These are phyloP conservation scores for Fomitopsis palustris DNA, from an alignment of 1,284 basidiomycete genomes.

Conservation along the genomic window DNA sequence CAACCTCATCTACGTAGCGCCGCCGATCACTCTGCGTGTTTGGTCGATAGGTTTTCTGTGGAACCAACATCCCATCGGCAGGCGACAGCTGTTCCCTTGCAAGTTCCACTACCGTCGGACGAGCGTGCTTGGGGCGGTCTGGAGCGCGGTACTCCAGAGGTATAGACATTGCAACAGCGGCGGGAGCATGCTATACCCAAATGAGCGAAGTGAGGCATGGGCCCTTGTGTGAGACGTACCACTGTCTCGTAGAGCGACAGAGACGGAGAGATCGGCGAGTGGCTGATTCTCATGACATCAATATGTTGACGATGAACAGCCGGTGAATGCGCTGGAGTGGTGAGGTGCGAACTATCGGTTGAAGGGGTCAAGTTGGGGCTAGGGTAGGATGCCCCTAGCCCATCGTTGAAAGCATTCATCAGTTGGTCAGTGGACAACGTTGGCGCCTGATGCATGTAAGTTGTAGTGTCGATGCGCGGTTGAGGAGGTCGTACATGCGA, in stretches of 20 bases:
- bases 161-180: background rate
- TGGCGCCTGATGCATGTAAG: background rate
- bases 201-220: no score
- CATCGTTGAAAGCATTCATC: background rate
- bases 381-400: background rate
- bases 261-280: background rate
- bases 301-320: background rate
- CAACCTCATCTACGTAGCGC: constrained; percentile 67
- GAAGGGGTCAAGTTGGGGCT: constrained; percentile 2
- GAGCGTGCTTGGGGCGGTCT: background rate
- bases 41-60: constrained; percentile 66
- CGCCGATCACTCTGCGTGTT: constrained; percentile 70
- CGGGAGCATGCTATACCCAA: no score
- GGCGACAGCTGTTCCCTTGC: constrained; percentile 13
- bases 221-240: no score
- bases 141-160: background rate
- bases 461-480: background rate
- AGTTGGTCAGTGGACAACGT: background rate
- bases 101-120: constrained; percentile 18
- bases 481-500: background rate
- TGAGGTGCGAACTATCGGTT: background rate
- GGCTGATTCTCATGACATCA: background rate
- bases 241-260: constrained; percentile 3
- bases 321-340: background rate
- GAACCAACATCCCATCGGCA: constrained; percentile 33